Conservation (phyloP, 1,284 basidiomycete species). For the Apiotrichum porosum region DNA sequence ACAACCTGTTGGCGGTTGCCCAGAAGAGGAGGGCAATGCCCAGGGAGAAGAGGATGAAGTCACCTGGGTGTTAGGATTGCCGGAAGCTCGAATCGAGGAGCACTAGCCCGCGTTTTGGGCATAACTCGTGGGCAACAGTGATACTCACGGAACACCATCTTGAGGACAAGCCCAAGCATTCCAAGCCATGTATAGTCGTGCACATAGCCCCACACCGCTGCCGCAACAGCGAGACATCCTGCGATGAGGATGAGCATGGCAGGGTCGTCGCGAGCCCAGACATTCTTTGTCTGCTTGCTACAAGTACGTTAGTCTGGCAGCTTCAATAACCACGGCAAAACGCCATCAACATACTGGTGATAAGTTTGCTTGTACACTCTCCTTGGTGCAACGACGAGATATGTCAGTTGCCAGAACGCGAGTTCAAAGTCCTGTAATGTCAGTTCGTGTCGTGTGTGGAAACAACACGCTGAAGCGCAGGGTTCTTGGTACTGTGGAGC, state of each 20-base stretch:
- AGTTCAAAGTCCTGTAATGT: constrained; percentile 78
- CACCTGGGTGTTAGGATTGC: constrained; percentile 45
- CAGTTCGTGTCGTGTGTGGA: background rate
- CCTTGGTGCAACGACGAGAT: constrained; percentile 80
- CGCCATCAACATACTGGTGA: constrained; percentile 43
- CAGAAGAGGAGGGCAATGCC: constrained; percentile 71
- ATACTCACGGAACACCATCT: constrained; percentile 69
- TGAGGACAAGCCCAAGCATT: constrained; percentile 60
- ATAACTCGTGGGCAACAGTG: no score
- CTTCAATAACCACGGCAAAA: no score
- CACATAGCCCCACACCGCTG: constrained; percentile 76
- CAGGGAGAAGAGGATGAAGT: constrained; percentile 73
- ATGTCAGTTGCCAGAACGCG: constrained; percentile 88
- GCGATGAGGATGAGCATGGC: constrained; percentile 81
- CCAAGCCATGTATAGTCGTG: constrained; percentile 62
- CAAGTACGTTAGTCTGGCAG: background rate
- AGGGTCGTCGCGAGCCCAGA: constrained; percentile 92
- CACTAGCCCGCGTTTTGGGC: no score
- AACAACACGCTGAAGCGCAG: no score
- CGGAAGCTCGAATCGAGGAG: background rate
- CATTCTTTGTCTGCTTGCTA: constrained; percentile 86
- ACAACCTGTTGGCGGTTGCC: constrained; percentile 69
- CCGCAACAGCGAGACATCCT: constrained; percentile 64
- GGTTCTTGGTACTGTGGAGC: no score
- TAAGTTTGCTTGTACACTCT: constrained; percentile 64